Percentiles rank a stretch among this genome's conserved stretches.
These are phyloP conservation scores for Fusarium sp. DNA, from an alignment of 2,329 filamentous ascomycete genomes.

Conservation along the genomic window DNA sequence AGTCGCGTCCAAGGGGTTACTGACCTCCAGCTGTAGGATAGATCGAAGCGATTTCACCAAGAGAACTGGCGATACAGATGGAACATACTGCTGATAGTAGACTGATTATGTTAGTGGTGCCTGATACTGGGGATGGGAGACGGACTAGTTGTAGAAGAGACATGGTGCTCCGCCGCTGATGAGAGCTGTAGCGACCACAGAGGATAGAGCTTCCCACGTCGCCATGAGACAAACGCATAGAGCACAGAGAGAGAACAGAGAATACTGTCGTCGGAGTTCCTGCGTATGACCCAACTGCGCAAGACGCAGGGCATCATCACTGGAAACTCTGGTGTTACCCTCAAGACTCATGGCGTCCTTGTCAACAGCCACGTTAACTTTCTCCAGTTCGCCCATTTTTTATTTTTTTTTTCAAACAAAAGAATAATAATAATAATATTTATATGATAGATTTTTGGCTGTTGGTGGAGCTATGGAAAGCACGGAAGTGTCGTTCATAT, in stretches of 20 bases:
- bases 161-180: conserved; percentile 56
- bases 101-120: not conserved
- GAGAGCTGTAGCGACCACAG: conserved; percentile 54
- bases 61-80: conserved; percentile 24
- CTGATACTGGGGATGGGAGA: fast-evolving
- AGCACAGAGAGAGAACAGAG: conserved; percentile 53
- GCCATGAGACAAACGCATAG: conserved; percentile 59
- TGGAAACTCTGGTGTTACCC: not conserved
- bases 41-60: conserved; percentile 32
- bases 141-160: conserved; percentile 48
- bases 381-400: not conserved
- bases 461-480: not conserved
- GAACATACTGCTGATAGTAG: conserved; percentile 23
- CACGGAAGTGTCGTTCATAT: not conserved
- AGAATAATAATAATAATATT: not conserved
- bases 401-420: not conserved
- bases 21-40: conserved; percentile 33
- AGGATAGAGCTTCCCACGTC: conserved; percentile 59
- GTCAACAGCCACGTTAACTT: not conserved
- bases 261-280: conserved; percentile 47
- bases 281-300: conserved; percentile 43
- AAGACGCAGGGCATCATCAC: conserved; percentile 33
- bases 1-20: too few relatives aligned
- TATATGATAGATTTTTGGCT: not conserved
- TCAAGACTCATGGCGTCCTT: conserved; percentile 5